phyloP scores from a whole-genome alignment of 2,329 filamentous ascomycete genomes.

The Exophiala lecanii-corni region DNA sequence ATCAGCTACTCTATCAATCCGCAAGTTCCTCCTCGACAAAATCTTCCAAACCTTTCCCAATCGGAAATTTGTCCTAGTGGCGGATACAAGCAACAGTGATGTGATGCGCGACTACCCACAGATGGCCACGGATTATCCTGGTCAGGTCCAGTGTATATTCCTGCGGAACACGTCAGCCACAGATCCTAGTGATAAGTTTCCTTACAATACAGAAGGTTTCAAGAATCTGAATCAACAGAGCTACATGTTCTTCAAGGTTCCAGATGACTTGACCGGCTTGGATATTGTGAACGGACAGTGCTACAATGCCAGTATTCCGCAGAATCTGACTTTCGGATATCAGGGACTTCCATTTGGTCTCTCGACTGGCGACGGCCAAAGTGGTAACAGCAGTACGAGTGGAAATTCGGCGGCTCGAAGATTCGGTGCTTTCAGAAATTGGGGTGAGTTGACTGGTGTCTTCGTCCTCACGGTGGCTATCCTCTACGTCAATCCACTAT shows the following conservation, averaged over 20 bases:
- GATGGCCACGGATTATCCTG: constrained; percentile 61
- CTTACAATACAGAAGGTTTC: constrained; percentile 71
- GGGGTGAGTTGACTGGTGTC: too few species aligned
- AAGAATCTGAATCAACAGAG: constrained; percentile 58
- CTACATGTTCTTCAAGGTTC: constrained; percentile 76
- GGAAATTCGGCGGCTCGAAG: constrained; percentile 4
- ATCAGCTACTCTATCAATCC: constrained; percentile 65
- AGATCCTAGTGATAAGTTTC: constrained; percentile 62
- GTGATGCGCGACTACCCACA: constrained; percentile 61
- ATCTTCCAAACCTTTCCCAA: constrained; percentile 70
- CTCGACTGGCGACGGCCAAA: constrained; percentile 10
- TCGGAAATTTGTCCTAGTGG: constrained; percentile 70
- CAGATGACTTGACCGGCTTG: constrained; percentile 62
- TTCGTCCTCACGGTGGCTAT: too few species aligned
- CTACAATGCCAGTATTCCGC: constrained; percentile 58
- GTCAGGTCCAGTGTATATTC: constrained; percentile 72
- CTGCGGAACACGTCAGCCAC: constrained; percentile 70
- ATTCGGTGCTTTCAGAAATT: too few species aligned
- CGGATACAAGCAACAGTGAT: constrained; percentile 71
- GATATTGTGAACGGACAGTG: constrained; percentile 67
- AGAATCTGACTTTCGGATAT: constrained; percentile 67
- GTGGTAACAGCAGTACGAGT: constrained; percentile 5
- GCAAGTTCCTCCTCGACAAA: constrained; percentile 64
- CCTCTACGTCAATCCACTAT: too few species aligned
- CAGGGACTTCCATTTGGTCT: constrained; percentile 53